These are phyloP conservation scores for Nicotiana rustica DNA, from an alignment of 305 asterid species.

Conservation along the genomic window DNA sequence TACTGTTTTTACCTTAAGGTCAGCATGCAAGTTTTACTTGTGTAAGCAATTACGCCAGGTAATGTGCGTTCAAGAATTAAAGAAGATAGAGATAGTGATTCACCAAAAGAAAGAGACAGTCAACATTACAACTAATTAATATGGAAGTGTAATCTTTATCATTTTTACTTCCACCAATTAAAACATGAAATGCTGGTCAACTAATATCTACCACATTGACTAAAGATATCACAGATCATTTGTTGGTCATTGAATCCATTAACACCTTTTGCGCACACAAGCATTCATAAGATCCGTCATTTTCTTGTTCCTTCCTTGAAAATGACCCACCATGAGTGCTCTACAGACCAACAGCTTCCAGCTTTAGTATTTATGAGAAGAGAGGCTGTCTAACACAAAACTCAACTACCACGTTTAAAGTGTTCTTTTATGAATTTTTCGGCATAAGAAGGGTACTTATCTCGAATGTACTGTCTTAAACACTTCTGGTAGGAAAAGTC, in stretches of 20 bases:
- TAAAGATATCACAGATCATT: slow-evolving; percentile 29
- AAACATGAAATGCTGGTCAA: slow-evolving; percentile 26
- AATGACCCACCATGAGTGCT: slow-evolving; percentile 18
- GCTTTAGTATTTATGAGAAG: slow-evolving; percentile 16
- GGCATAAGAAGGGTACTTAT: slow-evolving; percentile 76
- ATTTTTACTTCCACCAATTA: neutral
- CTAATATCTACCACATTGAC: slow-evolving; percentile 35
- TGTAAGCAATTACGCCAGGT: slow-evolving; percentile 18
- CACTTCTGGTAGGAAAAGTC: slow-evolving; percentile 99
- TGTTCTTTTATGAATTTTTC: slow-evolving; percentile 74
- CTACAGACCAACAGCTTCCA: slow-evolving; percentile 29
- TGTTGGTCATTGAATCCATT: slow-evolving; percentile 16
- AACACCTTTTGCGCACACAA: slow-evolving; percentile 27
- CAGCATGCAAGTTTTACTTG: slow-evolving; percentile 20
- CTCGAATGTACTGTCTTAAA: slow-evolving; percentile 71
- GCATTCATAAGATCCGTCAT: slow-evolving; percentile 14
- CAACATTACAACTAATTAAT: slow-evolving; percentile 26
- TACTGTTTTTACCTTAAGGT: neutral
- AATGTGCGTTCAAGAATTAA: slow-evolving; percentile 9
- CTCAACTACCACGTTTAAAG: slow-evolving; percentile 75
- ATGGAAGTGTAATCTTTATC: slow-evolving; percentile 17
- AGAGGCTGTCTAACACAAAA: slow-evolving; percentile 8
- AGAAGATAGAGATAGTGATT: slow-evolving; percentile 28
- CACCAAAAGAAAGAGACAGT: slow-evolving; percentile 24
- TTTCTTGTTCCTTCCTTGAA: slow-evolving; percentile 6